phyloP scores from a whole-genome alignment of 177 flowering plant genomes.

The Vitis hybrid region DNA sequence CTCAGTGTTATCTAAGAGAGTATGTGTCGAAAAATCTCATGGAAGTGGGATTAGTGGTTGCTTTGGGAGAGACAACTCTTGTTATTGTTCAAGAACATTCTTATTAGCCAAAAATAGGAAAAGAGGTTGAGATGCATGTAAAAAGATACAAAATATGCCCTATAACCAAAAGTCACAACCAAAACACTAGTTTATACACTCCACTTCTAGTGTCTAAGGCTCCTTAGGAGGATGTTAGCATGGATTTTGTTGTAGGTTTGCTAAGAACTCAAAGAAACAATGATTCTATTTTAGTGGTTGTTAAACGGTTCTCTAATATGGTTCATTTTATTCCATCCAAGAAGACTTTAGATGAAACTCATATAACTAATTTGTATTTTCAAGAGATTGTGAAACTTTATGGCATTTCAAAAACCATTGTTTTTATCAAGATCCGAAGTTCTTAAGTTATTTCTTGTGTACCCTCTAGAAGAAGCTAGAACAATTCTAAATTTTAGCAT shows the following conservation, averaged over 20 bases:
- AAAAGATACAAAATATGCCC: not conserved
- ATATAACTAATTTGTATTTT: not conserved
- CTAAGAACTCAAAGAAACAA: not conserved
- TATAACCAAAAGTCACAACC: not conserved
- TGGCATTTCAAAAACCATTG: conserved; percentile 9
- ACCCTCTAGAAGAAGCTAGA: conserved; percentile 2
- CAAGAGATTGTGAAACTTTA: conserved; percentile 7
- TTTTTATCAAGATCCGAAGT: not conserved
- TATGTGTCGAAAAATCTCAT: too few species aligned
- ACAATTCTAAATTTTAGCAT: not conserved
- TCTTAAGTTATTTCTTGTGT: conserved; percentile 3
- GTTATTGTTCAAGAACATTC: too few species aligned
- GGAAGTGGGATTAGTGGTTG: too few species aligned
- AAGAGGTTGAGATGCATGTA: not conserved
- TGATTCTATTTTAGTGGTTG: conserved; percentile 12
- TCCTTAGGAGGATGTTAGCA: conserved; percentile 7
- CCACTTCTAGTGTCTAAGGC: not conserved
- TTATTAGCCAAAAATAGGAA: too few species aligned
- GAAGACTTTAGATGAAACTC: conserved; percentile 3
- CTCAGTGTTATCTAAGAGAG: too few species aligned
- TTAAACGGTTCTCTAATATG: conserved; percentile 12
- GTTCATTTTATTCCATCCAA: conserved; percentile 16
- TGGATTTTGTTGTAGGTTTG: conserved; percentile 6
- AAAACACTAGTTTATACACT: not conserved
- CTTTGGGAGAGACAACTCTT: too few species aligned